These are phyloP conservation scores for Neurospora sp. DNA, from an alignment of 495 filamentous ascomycete species.

Conservation along the genomic window DNA sequence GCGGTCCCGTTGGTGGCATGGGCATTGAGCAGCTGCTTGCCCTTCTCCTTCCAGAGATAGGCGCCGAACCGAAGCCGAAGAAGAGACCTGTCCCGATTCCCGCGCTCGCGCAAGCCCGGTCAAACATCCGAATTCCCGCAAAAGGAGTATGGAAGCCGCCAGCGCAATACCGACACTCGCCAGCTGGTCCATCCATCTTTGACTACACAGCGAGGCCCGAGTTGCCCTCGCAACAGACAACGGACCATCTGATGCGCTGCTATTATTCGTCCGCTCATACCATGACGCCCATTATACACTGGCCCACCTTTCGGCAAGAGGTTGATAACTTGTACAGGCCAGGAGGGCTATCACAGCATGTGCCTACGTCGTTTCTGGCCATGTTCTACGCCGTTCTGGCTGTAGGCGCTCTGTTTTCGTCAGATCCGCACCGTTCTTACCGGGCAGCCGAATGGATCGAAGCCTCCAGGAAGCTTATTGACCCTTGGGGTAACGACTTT, in stretches of 20 bases:
- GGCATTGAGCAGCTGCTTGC: constrained; percentile 41
- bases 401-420: constrained; percentile 68
- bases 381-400: constrained; percentile 80
- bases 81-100: constrained; percentile 49
- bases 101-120: constrained; percentile 60
- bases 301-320: constrained; percentile 69
- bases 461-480: constrained; percentile 56
- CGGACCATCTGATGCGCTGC: constrained; percentile 65
- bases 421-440: constrained; percentile 39
- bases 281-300: constrained; percentile 78
- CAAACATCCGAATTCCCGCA: constrained; percentile 63
- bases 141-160: constrained; percentile 77
- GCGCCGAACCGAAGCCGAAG: constrained; percentile 51
- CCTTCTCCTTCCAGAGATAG: constrained; percentile 62
- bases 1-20: not conserved
- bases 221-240: constrained; percentile 58
- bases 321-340: constrained; percentile 69
- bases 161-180: constrained; percentile 54
- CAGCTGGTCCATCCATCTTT: constrained; percentile 36
- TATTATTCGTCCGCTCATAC: constrained; percentile 72
- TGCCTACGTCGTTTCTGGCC: constrained; percentile 54
- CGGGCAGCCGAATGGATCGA: constrained; percentile 65
- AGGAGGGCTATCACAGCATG: constrained; percentile 46
- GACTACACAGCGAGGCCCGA: constrained; percentile 42
- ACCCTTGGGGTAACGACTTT: constrained; percentile 77